Conservation (phyloP, 2,329 filamentous ascomycete species). For the Septoria linicola region DNA sequence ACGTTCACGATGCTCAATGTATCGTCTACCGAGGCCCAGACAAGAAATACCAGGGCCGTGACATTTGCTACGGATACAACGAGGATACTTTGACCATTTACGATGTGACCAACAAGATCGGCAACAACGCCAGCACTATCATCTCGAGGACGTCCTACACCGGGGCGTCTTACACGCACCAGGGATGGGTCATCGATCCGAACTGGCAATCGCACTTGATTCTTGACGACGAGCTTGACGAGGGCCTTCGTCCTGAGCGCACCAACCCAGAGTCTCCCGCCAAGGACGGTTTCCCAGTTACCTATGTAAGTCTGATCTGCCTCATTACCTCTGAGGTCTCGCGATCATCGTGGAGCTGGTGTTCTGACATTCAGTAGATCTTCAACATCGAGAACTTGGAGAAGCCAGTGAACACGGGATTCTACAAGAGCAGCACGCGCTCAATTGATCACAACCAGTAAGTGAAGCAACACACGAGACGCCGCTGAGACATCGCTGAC, state of each 20-base stretch:
- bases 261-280: constrained; percentile 25
- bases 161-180: constrained; percentile 54
- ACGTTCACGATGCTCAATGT: constrained; percentile 59
- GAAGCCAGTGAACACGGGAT: constrained; percentile 43
- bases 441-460: constrained; percentile 47
- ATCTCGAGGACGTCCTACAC: constrained; percentile 52
- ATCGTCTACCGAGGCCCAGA: constrained; percentile 53
- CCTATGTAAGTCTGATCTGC: too few relatives aligned
- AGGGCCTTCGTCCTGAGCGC: constrained; percentile 45
- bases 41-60: constrained; percentile 44
- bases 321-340: too few relatives aligned
- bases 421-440: constrained; percentile 40
- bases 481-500: too few relatives aligned
- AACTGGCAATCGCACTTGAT: constrained; percentile 50
- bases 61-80: constrained; percentile 56
- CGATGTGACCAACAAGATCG: constrained; percentile 48
- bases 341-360: too few relatives aligned
- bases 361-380: too few relatives aligned
- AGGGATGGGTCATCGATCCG: constrained; percentile 54
- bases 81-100: constrained; percentile 49
- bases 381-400: constrained; percentile 51
- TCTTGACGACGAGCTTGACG: constrained; percentile 57
- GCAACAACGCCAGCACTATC: constrained; percentile 36
- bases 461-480: too few relatives aligned
- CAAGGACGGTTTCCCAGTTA: constrained; percentile 48